These are phyloP conservation scores for Phaseolus coccineus DNA, from an alignment of 331 rosid genomes.

Conservation along the genomic window DNA sequence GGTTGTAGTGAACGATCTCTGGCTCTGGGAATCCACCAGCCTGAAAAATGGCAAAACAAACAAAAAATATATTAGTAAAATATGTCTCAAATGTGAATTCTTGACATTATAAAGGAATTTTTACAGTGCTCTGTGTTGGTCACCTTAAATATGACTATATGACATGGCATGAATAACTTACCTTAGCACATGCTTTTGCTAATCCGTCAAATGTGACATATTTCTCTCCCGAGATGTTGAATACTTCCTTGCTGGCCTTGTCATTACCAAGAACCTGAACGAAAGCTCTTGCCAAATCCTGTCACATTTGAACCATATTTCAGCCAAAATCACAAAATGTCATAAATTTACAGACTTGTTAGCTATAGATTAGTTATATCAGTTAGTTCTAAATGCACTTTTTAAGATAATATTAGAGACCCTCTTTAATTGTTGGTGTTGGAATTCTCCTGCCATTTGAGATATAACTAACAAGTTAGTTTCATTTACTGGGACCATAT, in stretches of 20 bases:
- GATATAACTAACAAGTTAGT: too few relatives aligned
- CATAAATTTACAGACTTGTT: neutral
- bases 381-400: too few relatives aligned
- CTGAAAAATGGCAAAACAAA: conserved; percentile 48
- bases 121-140: neutral
- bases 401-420: too few relatives aligned
- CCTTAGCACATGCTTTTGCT: conserved; percentile 98
- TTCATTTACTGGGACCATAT: neutral
- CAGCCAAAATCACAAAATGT: conserved; percentile 22
- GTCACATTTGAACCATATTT: conserved; percentile 45
- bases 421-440: too few relatives aligned
- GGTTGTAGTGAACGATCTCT: conserved; percentile 89
- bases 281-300: conserved; percentile 91
- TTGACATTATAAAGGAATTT: conserved; percentile 17
- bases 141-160: neutral
- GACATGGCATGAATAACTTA: conserved; percentile 32
- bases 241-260: conserved; percentile 88
- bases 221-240: conserved; percentile 93
- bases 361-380: too few relatives aligned
- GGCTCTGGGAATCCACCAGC: conserved; percentile 98
- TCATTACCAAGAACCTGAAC: conserved; percentile 84
- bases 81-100: neutral
- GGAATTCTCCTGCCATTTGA: too few relatives aligned
- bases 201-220: conserved; percentile 92
- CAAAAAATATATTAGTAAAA: neutral